These are phyloP conservation scores for Fonsecaea multimorphosa DNA, from an alignment of 2,329 filamentous ascomycete genomes.

Conservation along the genomic window DNA sequence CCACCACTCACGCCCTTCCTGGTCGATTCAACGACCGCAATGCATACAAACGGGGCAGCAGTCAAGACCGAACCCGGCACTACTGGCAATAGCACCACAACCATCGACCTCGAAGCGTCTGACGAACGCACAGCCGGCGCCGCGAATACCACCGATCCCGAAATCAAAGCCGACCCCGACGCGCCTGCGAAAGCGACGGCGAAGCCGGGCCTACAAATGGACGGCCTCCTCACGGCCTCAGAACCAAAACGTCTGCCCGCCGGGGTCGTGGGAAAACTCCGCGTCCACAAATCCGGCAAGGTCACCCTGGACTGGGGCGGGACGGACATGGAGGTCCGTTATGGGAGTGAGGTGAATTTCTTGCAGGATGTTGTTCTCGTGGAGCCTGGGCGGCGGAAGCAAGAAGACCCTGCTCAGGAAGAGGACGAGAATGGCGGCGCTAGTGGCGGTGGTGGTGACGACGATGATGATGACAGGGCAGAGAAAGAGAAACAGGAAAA, in stretches of 20 bases:
- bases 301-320: slow-evolving; percentile 69
- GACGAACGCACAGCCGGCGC: slow-evolving; percentile 13
- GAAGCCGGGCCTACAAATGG: slow-evolving; percentile 27
- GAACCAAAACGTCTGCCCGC: slow-evolving; percentile 53
- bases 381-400: slow-evolving; percentile 1
- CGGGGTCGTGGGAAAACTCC: slow-evolving; percentile 65
- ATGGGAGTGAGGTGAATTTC: slow-evolving; percentile 63
- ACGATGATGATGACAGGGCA: slow-evolving; percentile 31
- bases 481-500: slow-evolving; percentile 47
- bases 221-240: slow-evolving; percentile 48
- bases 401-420: slow-evolving; percentile 5
- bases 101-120: slow-evolving; percentile 18
- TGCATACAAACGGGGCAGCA: slow-evolving; percentile 24
- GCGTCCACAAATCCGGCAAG: slow-evolving; percentile 66
- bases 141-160: slow-evolving; percentile 8
- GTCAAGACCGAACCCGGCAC: slow-evolving; percentile 45
- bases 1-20: slow-evolving; percentile 67
- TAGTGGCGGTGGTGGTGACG: slow-evolving; percentile 12
- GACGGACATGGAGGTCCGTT: slow-evolving; percentile 62
- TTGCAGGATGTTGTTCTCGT: slow-evolving; percentile 64
- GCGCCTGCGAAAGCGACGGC: slow-evolving; percentile 14
- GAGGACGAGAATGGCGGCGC: neutral
- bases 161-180: slow-evolving; percentile 18
- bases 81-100: slow-evolving; percentile 35
- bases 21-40: slow-evolving; percentile 44